Evolutionary conservation across 768 basidiomycete genomes (phyloP), one percentile per base, ranked within the genome.

Genomic region (Tephrocybe sp.): DNA sequence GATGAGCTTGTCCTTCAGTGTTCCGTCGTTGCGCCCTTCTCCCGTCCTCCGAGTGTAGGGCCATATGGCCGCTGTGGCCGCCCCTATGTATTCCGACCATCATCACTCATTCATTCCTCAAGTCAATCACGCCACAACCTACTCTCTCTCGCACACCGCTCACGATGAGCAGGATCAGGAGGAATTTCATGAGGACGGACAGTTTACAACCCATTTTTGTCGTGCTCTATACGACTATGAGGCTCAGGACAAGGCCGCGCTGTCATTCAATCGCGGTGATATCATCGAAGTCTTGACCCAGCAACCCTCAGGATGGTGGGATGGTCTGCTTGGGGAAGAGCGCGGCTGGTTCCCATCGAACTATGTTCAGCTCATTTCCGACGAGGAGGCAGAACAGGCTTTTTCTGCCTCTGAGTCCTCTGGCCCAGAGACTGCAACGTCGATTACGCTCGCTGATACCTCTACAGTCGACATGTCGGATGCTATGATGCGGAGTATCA

Each of bases 321-420:
- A 99, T 67, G 96, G 96, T 4, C 73, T 97, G 53, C 77, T 97
- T 18, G 83, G 85, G 42, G 89, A 91, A 48, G 87, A 90, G 66
- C 84, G 96, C 45, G 96, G 96, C 51, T 96, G 93, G 93, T 96
- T 99, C 69, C 96, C 96, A 18, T 92, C 90, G 58, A 99, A 98
- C 73, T 98, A 97, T 73, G 94, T 97, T 39, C 72, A 76, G 41
- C 65, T 81, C 39, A 84, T 98, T 50, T 78, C 83, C 21, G 89
- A 91, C 55, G 86, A 90, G 62, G 90, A 92, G 62, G 90, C 85
- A 2, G 92, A 91, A 53, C 67, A 77, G 20, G 81, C 78, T 10
- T 77, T 88, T 56, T 72, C 80, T 9, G 74, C 73, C 47, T 73
- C 78, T 21, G 78, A 84, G 49, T 66, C 69, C 26, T 69, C 78